Evolutionary conservation across 305 asterid species (phyloP), one percentile per base, ranked within the genome.

Genomic region (Fraxinus dipetala): DNA sequence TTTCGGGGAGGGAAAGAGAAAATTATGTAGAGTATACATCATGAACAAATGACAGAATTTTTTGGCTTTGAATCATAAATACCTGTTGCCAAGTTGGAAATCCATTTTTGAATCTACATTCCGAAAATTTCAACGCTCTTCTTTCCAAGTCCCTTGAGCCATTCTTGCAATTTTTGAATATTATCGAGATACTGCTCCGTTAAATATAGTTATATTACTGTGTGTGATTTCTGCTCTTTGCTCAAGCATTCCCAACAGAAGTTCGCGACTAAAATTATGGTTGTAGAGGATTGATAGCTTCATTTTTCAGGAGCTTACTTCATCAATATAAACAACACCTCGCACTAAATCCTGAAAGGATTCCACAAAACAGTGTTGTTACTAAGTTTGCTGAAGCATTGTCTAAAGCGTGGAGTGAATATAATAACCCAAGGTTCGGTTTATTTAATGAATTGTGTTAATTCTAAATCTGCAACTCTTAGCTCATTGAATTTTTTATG

Each of bases 351-450:
- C 28, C 28, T 26, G 28, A 26, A 26, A 26, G 28, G 28, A 26
- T 26, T 26, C 28, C 28, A 26, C 28, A 26, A 26, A 26, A 26
- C 28, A 26, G 28, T 26, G 28, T 26, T 26, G 28, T 26, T 26
- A 26, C 28, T 26, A 26, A 26, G 28, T 26, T 26, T 26, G 28
- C 28, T 26, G 28, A 26, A 26, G 28, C 28, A 26, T 26, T 26
- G 28, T 26, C 91, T 73, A 91, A 90, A 86, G 95, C 98, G 73
- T 96, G 99, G 99, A 82, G 88, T 28, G 98, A 94, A 85, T 94
- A 96, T 83, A 91, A 91, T 79, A 89, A 92, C 82, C 93, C 95
- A 20, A 91, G 97, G 99, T 94, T 89, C 22, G 67, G 85, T 87
- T 65, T 76, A 32, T 78, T 72, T 30, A 26, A 61, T 6, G 26